Conservation (phyloP, 768 basidiomycete genomes). For the Lentinula aciculospora region DNA sequence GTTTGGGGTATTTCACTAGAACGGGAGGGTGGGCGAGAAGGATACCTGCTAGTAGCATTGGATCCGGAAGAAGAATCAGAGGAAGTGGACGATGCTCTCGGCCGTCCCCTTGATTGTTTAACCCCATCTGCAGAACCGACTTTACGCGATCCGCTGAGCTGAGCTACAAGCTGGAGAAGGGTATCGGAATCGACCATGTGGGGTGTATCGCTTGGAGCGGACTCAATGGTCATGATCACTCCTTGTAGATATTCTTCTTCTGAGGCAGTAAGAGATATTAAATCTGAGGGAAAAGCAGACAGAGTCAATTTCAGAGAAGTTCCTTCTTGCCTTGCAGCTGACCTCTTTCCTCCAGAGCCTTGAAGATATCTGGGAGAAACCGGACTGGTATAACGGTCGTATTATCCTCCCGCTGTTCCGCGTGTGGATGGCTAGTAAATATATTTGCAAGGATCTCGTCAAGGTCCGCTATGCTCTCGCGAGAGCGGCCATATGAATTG, state of each 20-base stretch:
- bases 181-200: constrained; percentile 39
- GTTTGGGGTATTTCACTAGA: not conserved
- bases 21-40: constrained; percentile 29
- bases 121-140: constrained; percentile 31
- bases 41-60: constrained; percentile 53
- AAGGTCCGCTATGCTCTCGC: constrained; percentile 68
- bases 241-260: constrained; percentile 58
- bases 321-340: not conserved
- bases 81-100: constrained; percentile 51
- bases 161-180: constrained; percentile 48
- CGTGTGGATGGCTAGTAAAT: constrained; percentile 60
- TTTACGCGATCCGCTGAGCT: constrained; percentile 32
- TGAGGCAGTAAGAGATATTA: constrained; percentile 56
- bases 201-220: constrained; percentile 42
- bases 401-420: constrained; percentile 50
- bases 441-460: constrained; percentile 63
- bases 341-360: constrained; percentile 11
- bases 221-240: constrained; percentile 43
- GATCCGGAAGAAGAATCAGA: constrained; percentile 40
- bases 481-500: constrained; percentile 47
- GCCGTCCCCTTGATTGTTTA: constrained; percentile 24
- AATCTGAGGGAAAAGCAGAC: constrained; percentile 53
- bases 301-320: constrained; percentile 23
- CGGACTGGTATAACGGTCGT: constrained; percentile 66
- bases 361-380: constrained; percentile 66